Percentiles rank a stretch among this genome's conserved stretches.
Evolutionary conservation across 2,329 filamentous ascomycete species (phyloP).

Genomic region (Microthyrium microscopicum): DNA sequence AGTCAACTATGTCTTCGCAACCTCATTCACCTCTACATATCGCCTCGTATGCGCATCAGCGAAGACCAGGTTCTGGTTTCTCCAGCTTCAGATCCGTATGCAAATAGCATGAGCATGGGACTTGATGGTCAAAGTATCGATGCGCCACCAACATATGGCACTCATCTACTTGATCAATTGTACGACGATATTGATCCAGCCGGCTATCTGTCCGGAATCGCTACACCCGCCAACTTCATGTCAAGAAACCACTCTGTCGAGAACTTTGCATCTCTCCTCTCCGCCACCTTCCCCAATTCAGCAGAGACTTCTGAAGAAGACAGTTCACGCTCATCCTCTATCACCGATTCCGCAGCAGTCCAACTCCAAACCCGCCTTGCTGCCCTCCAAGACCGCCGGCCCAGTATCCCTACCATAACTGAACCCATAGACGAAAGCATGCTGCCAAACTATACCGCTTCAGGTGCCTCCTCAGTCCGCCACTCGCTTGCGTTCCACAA

Average conservation of each 20-base stretch:
- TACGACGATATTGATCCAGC: conserved; percentile 73
- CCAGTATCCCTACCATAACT: conserved; percentile 1
- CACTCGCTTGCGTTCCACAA: conserved; percentile 1
- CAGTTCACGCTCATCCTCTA: no score
- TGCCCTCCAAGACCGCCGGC: conserved; percentile 3
- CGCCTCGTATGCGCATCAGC: conserved; percentile 76
- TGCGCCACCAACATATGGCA: conserved; percentile 83
- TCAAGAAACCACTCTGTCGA: conserved; percentile 63
- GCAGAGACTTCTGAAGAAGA: no score
- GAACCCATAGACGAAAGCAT: neutral
- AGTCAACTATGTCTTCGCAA: conserved; percentile 87
- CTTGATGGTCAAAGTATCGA: conserved; percentile 31
- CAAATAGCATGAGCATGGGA: no score
- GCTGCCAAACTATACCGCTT: neutral
- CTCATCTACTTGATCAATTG: conserved; percentile 76
- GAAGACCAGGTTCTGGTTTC: conserved; percentile 70
- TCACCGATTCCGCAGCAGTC: neutral
- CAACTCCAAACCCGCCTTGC: conserved; percentile 5
- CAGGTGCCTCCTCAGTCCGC: conserved; percentile 2
- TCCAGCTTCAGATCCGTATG: conserved; percentile 22
- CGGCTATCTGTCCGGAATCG: conserved; percentile 53
- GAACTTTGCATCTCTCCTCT: conserved; percentile 50
- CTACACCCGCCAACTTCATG: conserved; percentile 60
- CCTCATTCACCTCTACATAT: conserved; percentile 87
- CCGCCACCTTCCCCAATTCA: conserved; percentile 35